Evolutionary conservation across 805 yeast genomes (phyloP).

Genomic region (Zygosaccharomyces rouxii): DNA sequence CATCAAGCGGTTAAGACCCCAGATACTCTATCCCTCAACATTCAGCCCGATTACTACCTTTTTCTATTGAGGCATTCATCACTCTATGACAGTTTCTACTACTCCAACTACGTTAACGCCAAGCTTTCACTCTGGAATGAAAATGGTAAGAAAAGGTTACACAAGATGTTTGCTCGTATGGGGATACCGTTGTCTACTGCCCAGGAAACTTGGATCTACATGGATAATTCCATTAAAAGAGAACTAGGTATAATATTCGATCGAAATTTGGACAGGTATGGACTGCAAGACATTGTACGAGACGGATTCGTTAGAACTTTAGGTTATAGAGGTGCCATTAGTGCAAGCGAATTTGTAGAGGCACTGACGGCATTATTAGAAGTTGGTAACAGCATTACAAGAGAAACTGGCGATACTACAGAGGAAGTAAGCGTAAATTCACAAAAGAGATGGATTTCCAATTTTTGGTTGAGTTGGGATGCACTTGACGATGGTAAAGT

Average conservation of each 20-base stretch:
- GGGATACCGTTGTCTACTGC: constrained; percentile 89
- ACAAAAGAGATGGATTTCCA: constrained; percentile 68
- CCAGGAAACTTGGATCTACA: constrained; percentile 85
- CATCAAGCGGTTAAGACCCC: constrained; percentile 36
- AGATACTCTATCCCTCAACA: constrained; percentile 45
- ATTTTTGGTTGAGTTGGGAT: constrained; percentile 69
- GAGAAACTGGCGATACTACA: constrained; percentile 16
- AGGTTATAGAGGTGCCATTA: constrained; percentile 81
- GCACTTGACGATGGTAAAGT: constrained; percentile 46
- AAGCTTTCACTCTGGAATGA: constrained; percentile 86
- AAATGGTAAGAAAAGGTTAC: constrained; percentile 79
- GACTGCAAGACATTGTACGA: constrained; percentile 73
- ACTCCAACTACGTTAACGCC: constrained; percentile 87
- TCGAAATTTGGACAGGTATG: constrained; percentile 68
- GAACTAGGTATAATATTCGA: constrained; percentile 64
- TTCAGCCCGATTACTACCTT: constrained; percentile 81
- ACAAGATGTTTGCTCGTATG: constrained; percentile 93
- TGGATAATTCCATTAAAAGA: constrained; percentile 75
- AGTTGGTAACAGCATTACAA: constrained; percentile 42
- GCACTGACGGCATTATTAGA: constrained; percentile 82
- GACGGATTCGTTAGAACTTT: constrained; percentile 83
- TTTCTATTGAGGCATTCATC: constrained; percentile 91
- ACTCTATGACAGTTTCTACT: constrained; percentile 81
- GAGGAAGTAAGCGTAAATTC: constrained; percentile 37
- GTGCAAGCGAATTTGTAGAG: constrained; percentile 93